Conservation (phyloP, 768 basidiomycete genomes). For the Psilocybe azurescens region DNA sequence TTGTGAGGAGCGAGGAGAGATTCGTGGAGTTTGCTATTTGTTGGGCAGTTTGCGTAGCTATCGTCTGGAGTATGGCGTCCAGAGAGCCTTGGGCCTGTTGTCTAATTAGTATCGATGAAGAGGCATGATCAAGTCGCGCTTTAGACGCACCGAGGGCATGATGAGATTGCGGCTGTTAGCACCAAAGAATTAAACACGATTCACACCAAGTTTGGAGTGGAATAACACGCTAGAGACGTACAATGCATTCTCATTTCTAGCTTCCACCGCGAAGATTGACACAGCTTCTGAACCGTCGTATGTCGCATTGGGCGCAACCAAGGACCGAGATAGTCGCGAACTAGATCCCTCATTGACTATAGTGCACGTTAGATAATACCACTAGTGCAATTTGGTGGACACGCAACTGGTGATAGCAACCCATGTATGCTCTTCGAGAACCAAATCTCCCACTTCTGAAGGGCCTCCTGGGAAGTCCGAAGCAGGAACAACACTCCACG, state of each 20-base stretch:
- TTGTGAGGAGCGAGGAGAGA: constrained; percentile 40
- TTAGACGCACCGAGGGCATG: constrained; percentile 31
- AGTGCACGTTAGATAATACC: not conserved
- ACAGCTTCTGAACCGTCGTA: constrained; percentile 57
- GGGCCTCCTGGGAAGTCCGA: constrained; percentile 50
- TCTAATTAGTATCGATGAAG: not conserved
- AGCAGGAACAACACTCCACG: constrained; percentile 50
- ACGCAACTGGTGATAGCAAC: constrained; percentile 56
- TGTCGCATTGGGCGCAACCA: constrained; percentile 42
- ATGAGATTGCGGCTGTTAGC: constrained; percentile 37
- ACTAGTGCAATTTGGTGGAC: not conserved
- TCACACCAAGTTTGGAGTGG: not conserved
- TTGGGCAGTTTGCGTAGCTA: constrained; percentile 36
- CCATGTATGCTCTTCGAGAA: constrained; percentile 61
- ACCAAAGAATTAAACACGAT: not conserved
- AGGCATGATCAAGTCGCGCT: not conserved
- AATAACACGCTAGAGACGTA: constrained; percentile 34
- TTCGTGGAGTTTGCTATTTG: constrained; percentile 34
- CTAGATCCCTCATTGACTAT: constrained; percentile 50
- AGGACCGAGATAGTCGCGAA: constrained; percentile 37
- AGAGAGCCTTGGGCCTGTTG: constrained; percentile 41
- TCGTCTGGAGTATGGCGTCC: constrained; percentile 35
- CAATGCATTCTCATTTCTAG: constrained; percentile 65
- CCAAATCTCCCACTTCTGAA: constrained; percentile 44
- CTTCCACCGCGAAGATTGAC: constrained; percentile 51